A percentile compares a stretch with the other conserved stretches of the same genome.
phyloP scores from a whole-genome alignment of 352 stramenopile genomes.

The Elongisporangium prolatum region DNA sequence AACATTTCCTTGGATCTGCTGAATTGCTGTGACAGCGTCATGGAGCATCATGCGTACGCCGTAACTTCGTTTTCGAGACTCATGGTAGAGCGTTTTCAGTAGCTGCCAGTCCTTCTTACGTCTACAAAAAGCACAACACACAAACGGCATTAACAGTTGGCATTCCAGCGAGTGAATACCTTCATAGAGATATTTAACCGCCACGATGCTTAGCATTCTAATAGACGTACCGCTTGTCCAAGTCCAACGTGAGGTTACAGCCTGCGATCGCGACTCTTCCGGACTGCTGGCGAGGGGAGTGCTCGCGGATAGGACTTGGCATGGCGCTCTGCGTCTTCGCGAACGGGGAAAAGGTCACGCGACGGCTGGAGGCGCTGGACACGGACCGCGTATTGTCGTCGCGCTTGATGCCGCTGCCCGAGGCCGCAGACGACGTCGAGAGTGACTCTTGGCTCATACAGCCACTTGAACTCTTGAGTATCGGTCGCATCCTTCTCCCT shows the following conservation, averaged over 20 bases:
- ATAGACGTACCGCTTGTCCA: too few species aligned
- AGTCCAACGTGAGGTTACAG: neutral
- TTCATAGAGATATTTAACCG: neutral
- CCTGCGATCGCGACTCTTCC: neutral
- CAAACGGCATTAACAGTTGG: neutral
- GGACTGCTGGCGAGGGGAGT: constrained; percentile 3
- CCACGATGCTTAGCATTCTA: neutral
- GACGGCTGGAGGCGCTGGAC: constrained; percentile 16
- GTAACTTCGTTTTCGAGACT: constrained; percentile 30
- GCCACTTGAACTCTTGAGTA: constrained; percentile 48
- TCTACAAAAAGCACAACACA: neutral
- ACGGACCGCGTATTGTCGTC: constrained; percentile 12
- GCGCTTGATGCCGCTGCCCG: neutral
- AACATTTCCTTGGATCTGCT: constrained; percentile 21
- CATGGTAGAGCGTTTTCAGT: constrained; percentile 26
- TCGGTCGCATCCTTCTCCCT: constrained; percentile 30
- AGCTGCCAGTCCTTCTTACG: constrained; percentile 7
- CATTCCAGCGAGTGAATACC: neutral
- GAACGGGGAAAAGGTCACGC: constrained; percentile 78
- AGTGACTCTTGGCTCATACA: neutral
- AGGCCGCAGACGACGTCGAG: constrained; percentile 13
- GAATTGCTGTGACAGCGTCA: constrained; percentile 31
- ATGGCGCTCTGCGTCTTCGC: constrained; percentile 32
- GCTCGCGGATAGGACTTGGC: too few species aligned
- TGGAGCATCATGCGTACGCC: constrained; percentile 34